A percentile compares a stretch with the other conserved stretches of the same genome.
Evolutionary conservation across 306 rosid species (phyloP).

Genomic region (Parietaria judaica): DNA sequence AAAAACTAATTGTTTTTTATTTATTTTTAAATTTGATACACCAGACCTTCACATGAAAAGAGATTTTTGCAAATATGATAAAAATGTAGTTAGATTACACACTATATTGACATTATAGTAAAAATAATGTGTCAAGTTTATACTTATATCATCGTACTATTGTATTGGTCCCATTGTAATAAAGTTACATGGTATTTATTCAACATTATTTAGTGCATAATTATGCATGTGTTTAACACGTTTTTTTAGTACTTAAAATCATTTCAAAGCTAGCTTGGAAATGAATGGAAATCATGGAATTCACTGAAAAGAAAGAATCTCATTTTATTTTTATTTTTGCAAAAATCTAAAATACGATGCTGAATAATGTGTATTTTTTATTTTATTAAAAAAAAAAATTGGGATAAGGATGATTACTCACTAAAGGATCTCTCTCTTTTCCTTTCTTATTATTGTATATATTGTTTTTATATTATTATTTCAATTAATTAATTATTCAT

Average conservation of each 20-base stretch:
- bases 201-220: background rate
- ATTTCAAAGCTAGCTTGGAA: background rate
- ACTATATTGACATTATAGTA: background rate
- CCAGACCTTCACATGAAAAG: too few relatives aligned
- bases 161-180: background rate
- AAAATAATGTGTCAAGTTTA: background rate
- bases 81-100: background rate
- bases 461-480: background rate
- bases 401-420: slow-evolving; percentile 24
- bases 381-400: background rate
- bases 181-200: background rate
- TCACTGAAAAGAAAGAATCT: slow-evolving; percentile 12
- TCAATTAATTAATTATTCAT: slow-evolving; percentile 20
- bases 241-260: background rate
- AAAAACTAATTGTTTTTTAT: too few relatives aligned
- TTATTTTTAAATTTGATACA: too few relatives aligned
- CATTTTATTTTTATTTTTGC: background rate
- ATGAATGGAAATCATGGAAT: background rate
- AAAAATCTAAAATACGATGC: slow-evolving; percentile 18
- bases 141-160: background rate
- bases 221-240: background rate
- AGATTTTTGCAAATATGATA: background rate
- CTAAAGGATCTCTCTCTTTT: slow-evolving; percentile 11
- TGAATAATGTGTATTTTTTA: background rate
- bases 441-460: slow-evolving; percentile 1